Conservation (phyloP, 2,329 filamentous ascomycete species). For the Epichloe gansuensis region DNA sequence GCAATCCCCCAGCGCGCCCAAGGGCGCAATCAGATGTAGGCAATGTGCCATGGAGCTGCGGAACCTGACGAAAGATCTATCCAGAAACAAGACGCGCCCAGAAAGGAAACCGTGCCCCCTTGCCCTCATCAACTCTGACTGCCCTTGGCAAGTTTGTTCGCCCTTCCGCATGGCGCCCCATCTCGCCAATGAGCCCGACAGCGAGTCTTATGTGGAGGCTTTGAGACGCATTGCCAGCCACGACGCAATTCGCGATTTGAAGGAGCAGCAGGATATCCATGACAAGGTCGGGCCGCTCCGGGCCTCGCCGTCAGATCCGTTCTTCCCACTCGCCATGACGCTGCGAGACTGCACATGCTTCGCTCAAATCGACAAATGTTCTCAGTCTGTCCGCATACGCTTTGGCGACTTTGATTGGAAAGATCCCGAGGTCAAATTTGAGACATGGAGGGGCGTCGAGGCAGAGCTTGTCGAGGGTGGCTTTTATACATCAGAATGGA, state of each 20-base stretch:
- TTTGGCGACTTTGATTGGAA: constrained; percentile 72
- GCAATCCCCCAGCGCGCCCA: constrained; percentile 58
- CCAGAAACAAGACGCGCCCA: constrained; percentile 21
- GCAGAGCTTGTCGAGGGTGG: constrained; percentile 48
- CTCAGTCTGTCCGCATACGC: constrained; percentile 36
- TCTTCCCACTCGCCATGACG: constrained; percentile 63
- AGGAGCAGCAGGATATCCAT: constrained; percentile 25
- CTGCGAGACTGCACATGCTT: constrained; percentile 68
- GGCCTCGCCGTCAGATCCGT: constrained; percentile 26
- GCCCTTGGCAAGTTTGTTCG: constrained; percentile 29
- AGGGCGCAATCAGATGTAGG: constrained; percentile 50
- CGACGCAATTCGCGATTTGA: constrained; percentile 21
- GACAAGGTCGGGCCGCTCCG: constrained; percentile 32
- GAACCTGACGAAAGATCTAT: constrained; percentile 21
- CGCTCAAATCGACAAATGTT: constrained; percentile 37
- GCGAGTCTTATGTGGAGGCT: constrained; percentile 13
- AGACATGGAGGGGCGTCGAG: constrained; percentile 57
- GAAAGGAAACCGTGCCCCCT: constrained; percentile 48
- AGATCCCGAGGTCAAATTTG: constrained; percentile 49
- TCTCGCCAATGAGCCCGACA: constrained; percentile 17
- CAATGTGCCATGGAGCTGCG: constrained; percentile 50
- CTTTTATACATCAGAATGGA: constrained; percentile 47
- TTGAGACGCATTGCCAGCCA: constrained; percentile 21
- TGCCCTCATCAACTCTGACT: constrained; percentile 42
- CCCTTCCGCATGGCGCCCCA: constrained; percentile 27